These are phyloP conservation scores for Patellaria atrata DNA, from an alignment of 495 filamentous ascomycete genomes.

Conservation along the genomic window DNA sequence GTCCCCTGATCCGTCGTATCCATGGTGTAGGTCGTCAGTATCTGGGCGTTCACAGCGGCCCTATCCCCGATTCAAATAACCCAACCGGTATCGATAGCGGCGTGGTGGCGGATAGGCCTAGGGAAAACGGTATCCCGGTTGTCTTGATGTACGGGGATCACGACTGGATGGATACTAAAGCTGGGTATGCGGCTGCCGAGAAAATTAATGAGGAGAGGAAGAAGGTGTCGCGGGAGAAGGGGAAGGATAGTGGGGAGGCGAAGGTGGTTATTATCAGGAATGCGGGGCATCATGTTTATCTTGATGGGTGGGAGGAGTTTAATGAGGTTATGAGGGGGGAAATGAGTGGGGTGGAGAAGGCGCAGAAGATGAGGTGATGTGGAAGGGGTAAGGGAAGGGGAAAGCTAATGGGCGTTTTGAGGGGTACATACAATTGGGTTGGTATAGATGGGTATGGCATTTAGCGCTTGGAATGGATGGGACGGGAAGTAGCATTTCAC, in stretches of 20 bases:
- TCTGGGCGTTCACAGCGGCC: constrained; percentile 16
- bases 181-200: constrained; percentile 66
- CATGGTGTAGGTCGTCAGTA: constrained; percentile 59
- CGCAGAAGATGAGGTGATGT: constrained; percentile 25
- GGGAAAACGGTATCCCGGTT: constrained; percentile 68
- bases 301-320: constrained; percentile 84
- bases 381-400: too few relatives aligned
- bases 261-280: constrained; percentile 73
- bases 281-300: constrained; percentile 86
- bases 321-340: constrained; percentile 62
- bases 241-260: constrained; percentile 54
- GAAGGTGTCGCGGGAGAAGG: constrained; percentile 49
- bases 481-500: too few relatives aligned
- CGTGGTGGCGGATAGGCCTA: constrained; percentile 14
- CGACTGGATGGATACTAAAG: constrained; percentile 95
- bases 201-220: constrained; percentile 58
- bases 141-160: constrained; percentile 92
- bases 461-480: too few relatives aligned
- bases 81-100: constrained; percentile 6
- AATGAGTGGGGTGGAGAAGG: constrained; percentile 58
- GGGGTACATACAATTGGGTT: too few relatives aligned
- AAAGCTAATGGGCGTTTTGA: too few relatives aligned
- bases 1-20: constrained; percentile 73
- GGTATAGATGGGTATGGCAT: too few relatives aligned
- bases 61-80: constrained; percentile 18